phyloP scores from a whole-genome alignment of 306 rosid genomes.

The Fagus crenata region DNA sequence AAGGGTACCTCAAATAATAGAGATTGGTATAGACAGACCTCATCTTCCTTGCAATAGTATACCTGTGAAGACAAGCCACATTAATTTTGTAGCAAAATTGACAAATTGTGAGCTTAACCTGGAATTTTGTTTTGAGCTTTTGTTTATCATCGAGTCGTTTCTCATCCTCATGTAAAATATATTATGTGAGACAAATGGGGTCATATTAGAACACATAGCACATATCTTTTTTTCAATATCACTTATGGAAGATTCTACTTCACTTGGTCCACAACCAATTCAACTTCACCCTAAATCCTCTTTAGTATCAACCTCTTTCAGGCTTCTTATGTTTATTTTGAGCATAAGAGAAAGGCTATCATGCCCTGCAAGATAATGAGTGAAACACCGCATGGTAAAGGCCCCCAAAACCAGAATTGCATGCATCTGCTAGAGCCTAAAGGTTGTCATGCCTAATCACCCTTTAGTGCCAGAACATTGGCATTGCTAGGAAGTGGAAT shows the following conservation, averaged over 20 bases:
- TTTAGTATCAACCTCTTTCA: neutral
- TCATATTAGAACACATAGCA: neutral
- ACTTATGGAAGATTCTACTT: neutral
- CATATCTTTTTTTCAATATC: neutral
- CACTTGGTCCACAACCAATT: neutral
- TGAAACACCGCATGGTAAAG: neutral
- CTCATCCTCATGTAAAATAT: neutral
- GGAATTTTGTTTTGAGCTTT: neutral
- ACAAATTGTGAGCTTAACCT: neutral
- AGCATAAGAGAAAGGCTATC: neutral
- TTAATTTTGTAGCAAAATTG: neutral
- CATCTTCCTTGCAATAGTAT: slow-evolving; percentile 96
- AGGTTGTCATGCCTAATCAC: neutral
- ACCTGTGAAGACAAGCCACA: slow-evolving; percentile 51
- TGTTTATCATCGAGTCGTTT: neutral
- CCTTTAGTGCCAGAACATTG: neutral
- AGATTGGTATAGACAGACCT: slow-evolving; percentile 79
- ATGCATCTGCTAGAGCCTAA: neutral
- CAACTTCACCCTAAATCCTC: neutral
- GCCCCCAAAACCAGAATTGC: neutral
- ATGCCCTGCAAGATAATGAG: neutral
- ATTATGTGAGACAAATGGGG: neutral
- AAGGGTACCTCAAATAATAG: slow-evolving; percentile 72
- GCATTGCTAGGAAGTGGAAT: neutral
- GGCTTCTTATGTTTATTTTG: neutral